phyloP scores from a whole-genome alignment of 331 rosid species.

The Pyrus hybrid region DNA sequence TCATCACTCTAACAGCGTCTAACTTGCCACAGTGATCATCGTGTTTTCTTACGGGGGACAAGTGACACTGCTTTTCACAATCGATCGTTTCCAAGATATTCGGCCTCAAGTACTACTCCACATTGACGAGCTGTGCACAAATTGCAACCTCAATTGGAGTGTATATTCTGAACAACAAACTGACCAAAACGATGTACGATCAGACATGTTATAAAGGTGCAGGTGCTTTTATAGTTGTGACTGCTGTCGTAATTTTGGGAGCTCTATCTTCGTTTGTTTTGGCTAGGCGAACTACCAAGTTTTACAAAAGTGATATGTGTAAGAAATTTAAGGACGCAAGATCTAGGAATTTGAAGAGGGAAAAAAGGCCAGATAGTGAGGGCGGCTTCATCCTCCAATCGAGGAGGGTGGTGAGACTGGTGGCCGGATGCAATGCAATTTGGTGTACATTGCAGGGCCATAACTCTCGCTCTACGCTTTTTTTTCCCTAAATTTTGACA shows the following conservation, averaged over 20 bases:
- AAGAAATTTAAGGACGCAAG: neutral
- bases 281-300: neutral
- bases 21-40: neutral
- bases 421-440: too few species aligned
- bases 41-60: conserved; percentile 3
- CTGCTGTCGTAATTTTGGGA: neutral
- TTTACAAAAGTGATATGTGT: conserved; percentile 2
- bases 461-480: neutral
- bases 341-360: neutral
- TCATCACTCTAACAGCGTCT: neutral
- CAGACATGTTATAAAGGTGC: neutral
- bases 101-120: conserved; percentile 8
- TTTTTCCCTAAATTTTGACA: too few species aligned
- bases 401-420: neutral
- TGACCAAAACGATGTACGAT: neutral
- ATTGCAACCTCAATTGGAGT: neutral
- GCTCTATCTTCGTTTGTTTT: neutral
- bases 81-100: conserved; percentile 13
- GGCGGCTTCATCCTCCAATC: neutral
- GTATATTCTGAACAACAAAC: neutral
- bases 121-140: neutral
- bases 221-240: neutral
- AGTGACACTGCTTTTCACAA: conserved; percentile 1
- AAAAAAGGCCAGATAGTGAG: neutral
- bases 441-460: neutral